phyloP scores from a whole-genome alignment of 148 eudicot genomes.

The Heliosperma pusillum region DNA sequence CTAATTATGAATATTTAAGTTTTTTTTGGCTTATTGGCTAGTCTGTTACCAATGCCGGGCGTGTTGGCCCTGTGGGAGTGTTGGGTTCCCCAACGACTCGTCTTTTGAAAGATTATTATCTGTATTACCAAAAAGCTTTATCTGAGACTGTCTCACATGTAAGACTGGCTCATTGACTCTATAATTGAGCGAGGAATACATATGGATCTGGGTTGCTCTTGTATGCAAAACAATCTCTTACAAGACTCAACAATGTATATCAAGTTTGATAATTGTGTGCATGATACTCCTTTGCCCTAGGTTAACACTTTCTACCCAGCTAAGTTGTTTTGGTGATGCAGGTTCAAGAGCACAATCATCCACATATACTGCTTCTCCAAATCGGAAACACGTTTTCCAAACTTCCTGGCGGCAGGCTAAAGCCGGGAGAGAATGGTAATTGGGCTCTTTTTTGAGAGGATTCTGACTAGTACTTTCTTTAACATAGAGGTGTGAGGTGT shows the following conservation, averaged over 20 bases:
- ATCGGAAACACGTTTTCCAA: conserved; percentile 78
- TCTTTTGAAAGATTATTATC: not conserved
- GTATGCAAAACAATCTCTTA: not conserved
- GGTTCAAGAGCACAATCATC: conserved; percentile 88
- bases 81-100: not conserved
- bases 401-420: conserved; percentile 91
- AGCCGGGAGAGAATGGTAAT: conserved; percentile 81
- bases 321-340: conserved; percentile 28
- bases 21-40: not conserved
- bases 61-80: not conserved
- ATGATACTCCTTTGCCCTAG: not conserved
- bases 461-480: not conserved
- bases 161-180: no score
- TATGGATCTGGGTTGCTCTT: no score
- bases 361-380: conserved; percentile 78
- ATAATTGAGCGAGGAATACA: no score
- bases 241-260: not conserved
- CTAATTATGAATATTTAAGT: not conserved
- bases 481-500: not conserved
- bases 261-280: not conserved
- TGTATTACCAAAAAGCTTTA: not conserved
- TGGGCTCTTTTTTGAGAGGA: not conserved
- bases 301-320: no score
- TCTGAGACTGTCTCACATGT: not conserved
- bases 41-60: not conserved